phyloP scores from a whole-genome alignment of 805 yeast genomes.

The Ogataea dorogensis region DNA sequence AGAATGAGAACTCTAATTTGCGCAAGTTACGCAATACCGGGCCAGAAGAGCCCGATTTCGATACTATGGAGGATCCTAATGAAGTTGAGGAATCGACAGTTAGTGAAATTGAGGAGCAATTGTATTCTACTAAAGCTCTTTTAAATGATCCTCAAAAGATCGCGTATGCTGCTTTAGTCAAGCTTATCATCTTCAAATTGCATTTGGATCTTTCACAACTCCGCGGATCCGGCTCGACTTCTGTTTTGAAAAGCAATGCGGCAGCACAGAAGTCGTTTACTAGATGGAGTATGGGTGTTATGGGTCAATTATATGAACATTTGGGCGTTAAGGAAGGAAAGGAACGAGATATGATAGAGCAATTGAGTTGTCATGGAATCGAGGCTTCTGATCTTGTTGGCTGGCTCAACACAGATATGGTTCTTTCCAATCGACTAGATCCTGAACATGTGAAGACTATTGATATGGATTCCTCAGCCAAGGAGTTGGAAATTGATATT shows the following conservation, averaged over 20 bases:
- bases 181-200: slow-evolving; percentile 73
- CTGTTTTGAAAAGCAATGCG: slow-evolving; percentile 58
- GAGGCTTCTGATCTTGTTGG: slow-evolving; percentile 69
- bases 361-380: slow-evolving; percentile 79
- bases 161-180: slow-evolving; percentile 86
- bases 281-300: slow-evolving; percentile 76
- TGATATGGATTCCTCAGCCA: slow-evolving; percentile 30
- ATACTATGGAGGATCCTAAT: slow-evolving; percentile 32
- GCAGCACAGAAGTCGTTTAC: slow-evolving; percentile 74
- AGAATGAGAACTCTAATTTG: slow-evolving; percentile 33
- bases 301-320: slow-evolving; percentile 73
- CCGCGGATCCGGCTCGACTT: slow-evolving; percentile 50
- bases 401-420: slow-evolving; percentile 42
- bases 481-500: slow-evolving; percentile 61
- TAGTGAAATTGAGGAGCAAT: slow-evolving; percentile 53
- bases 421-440: slow-evolving; percentile 50
- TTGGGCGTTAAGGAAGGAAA: slow-evolving; percentile 64
- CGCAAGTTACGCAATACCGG: slow-evolving; percentile 27
- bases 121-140: slow-evolving; percentile 77
- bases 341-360: slow-evolving; percentile 85
- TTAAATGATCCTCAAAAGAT: slow-evolving; percentile 80
- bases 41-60: slow-evolving; percentile 25
- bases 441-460: slow-evolving; percentile 20
- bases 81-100: slow-evolving; percentile 25
- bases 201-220: slow-evolving; percentile 72